Base-by-base conservation (phyloP, 345 rosid species). In the Aegle marmelos region DNA sequence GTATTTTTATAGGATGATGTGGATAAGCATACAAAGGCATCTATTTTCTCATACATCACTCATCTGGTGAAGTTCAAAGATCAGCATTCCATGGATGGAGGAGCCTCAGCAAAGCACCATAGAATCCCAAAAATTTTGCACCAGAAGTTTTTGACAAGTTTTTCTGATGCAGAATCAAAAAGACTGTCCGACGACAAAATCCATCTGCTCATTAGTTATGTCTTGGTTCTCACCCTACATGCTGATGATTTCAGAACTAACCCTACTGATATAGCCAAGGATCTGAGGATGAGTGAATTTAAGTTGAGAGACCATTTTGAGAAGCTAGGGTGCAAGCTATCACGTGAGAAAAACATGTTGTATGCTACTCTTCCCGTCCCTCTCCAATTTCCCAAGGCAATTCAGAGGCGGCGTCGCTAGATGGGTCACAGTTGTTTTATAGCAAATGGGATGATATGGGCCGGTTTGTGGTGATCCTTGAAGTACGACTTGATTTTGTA, bases 11-110 rank as follows among this genome's bases (percentile, higher is more conserved):
- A 94, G 98, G 89, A 92, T 72, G 89, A 90, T 48, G 45, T 10
- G 2, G 91, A 91, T 80, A 84, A 78, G 88, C 59, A 74, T 85
- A 89, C 72, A 10, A 82, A 82, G 8, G 74, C 87, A 28, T 63
- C 89, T 67, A 69, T 90, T 72, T 85, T 91, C 39, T 88, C 93
- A 0, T 89, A 83, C 58, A 83, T 96, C 33, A 87, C 86, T 54
- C 99, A 94, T 78, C 93, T 96, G 56, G 34, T 96, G 41, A 96
- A 90, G 89, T 96, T 90, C 80, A 96, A 90, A 77, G 97, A 94
- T 77, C 69, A 54, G 81, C 86, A 85, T 66, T 83, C 92, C 31
- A 70, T 89, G 82, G 89, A 83, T 9, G 90, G 91, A 30, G 72
- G 56, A 3, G 81, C 86, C 10, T 87, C 94, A 7, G 88, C 94